Evolutionary conservation across 257 asterid genomes (phyloP), one percentile per base, ranked within the genome.

Genomic region (Jasminum sambac): DNA sequence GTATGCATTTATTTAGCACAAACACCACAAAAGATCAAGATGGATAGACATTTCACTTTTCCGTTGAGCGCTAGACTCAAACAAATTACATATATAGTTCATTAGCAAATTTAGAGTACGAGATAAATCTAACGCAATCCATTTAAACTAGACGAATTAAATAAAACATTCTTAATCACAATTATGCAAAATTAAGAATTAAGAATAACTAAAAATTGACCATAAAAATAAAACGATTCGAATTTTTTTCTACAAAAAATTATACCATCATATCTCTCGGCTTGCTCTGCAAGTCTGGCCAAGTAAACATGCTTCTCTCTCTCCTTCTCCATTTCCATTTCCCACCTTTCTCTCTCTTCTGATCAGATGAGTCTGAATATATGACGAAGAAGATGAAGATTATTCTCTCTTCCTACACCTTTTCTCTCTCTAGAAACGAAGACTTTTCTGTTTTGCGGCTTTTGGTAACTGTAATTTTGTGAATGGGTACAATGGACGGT

Each of bases 221-320:
- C 60, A 52, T 19, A 13, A 55, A 3, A 25, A 6, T 17, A 37
- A 34, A 6, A 37, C 61, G 7, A 19, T 21, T n/a, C n/a, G n/a
- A n/a, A n/a, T n/a, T 2, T 24, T 8, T 23, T 14, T 48, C 8
- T 30, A 23, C 14, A 26, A 72, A 9, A 26, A 72, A 9, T 0
- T 50, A 63, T 78, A 89, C 96, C 96, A 77, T 89, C 96, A 60
- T 89, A 89, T 83, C 92, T 77, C 64, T 89, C 96, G 46, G 96
- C 92, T 73, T 89, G 92, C 82, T 89, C 92, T 1, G 92, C 90
- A 55, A 89, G 84, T 79, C 90, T 85, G 59, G 92, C 92, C 79
- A 86, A 70, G 89, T 86, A 89, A 57, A 89, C 86, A 39, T 77
- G 89, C 69, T 78, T 80, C 76, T 80, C 84, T 73, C 92, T 86